phyloP scores from a whole-genome alignment of 208 protist species.

The Acanthamoeba lenticulata region DNA sequence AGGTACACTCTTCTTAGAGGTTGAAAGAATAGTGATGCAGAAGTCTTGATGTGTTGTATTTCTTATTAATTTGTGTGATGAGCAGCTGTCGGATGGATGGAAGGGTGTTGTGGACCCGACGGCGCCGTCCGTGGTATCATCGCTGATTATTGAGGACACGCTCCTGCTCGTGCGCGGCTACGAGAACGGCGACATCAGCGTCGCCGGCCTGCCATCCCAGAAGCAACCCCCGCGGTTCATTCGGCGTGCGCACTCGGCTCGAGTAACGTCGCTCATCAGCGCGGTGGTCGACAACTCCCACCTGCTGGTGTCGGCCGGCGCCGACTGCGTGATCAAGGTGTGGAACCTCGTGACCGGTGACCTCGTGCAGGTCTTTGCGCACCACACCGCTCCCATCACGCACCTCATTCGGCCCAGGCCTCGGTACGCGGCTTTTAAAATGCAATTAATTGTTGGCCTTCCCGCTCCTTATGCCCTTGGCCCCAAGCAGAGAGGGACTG shows the following conservation, averaged over 20 bases:
- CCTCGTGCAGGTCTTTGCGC: constrained; percentile 15
- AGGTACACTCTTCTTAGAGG: background rate
- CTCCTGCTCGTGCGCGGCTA: constrained; percentile 28
- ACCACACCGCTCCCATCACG: background rate
- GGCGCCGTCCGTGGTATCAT: background rate
- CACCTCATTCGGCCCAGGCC: constrained; percentile 37
- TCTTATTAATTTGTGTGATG: background rate
- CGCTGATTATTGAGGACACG: background rate
- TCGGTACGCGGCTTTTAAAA: background rate
- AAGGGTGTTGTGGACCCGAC: background rate
- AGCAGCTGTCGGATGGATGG: background rate
- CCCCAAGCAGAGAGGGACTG: background rate
- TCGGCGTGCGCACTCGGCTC: background rate
- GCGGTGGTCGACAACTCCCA: background rate
- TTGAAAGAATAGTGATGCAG: too few relatives aligned
- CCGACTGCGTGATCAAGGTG: constrained; percentile 52
- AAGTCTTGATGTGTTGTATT: background rate
- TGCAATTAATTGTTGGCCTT: background rate
- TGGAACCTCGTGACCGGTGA: constrained; percentile 48
- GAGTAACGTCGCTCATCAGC: constrained; percentile 31
- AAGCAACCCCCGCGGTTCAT: background rate
- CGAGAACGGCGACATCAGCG: constrained; percentile 55
- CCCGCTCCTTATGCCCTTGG: background rate
- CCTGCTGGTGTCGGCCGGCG: background rate
- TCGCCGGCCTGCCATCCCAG: background rate